phyloP scores from a whole-genome alignment of 768 basidiomycete genomes.

The Boletellus ananas region DNA sequence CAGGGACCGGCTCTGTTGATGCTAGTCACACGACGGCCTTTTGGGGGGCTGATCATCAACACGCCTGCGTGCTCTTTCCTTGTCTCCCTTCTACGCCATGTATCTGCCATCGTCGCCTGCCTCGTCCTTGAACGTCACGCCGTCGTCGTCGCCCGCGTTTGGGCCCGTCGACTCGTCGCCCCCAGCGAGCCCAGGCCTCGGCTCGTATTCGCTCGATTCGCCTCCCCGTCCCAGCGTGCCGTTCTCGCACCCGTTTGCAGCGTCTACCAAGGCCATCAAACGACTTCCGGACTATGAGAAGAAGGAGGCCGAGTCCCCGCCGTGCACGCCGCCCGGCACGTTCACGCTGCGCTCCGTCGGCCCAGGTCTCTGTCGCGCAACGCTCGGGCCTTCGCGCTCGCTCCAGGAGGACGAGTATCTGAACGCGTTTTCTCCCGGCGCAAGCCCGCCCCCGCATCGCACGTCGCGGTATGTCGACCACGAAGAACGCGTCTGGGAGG shows the following conservation, averaged over 20 bases:
- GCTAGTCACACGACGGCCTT: background rate
- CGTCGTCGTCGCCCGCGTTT: slow-evolving; percentile 46
- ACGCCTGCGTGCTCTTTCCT: no score
- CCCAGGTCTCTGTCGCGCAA: slow-evolving; percentile 8
- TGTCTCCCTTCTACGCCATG: no score
- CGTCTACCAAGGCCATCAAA: slow-evolving; percentile 47
- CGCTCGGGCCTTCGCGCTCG: slow-evolving; percentile 12
- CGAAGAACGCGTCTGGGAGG: slow-evolving; percentile 46
- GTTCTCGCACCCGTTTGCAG: slow-evolving; percentile 52
- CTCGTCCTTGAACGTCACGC: slow-evolving; percentile 36
- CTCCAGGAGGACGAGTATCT: slow-evolving; percentile 26
- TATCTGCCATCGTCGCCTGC: slow-evolving; percentile 1
- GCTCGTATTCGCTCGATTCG: slow-evolving; percentile 28
- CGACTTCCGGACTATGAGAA: slow-evolving; percentile 45
- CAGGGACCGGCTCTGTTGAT: background rate
- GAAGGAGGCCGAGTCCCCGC: slow-evolving; percentile 22
- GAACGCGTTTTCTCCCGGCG: slow-evolving; percentile 8
- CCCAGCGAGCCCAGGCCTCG: slow-evolving; percentile 31
- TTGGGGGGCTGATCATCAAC: background rate
- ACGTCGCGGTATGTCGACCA: slow-evolving; percentile 22
- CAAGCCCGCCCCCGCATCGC: slow-evolving; percentile 8
- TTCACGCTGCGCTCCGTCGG: slow-evolving; percentile 12
- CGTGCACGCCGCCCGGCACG: slow-evolving; percentile 20
- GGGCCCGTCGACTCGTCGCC: slow-evolving; percentile 39
- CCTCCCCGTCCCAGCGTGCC: slow-evolving; percentile 21